phyloP scores from a whole-genome alignment of 176 grass and related monocot genomes.

The Tuctoria greenei region DNA sequence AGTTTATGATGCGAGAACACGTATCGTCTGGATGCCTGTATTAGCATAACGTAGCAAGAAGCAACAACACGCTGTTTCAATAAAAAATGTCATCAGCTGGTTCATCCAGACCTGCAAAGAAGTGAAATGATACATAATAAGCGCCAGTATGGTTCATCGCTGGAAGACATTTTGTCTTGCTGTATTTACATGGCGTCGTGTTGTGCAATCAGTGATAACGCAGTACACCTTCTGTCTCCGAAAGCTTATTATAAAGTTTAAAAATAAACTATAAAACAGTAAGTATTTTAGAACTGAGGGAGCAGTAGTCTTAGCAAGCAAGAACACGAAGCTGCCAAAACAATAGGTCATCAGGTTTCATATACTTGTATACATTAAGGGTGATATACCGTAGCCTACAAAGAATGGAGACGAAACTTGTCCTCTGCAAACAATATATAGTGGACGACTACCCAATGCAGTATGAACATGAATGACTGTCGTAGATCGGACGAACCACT shows the following conservation, averaged over 20 bases:
- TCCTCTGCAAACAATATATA: not conserved
- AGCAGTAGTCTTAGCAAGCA: not conserved
- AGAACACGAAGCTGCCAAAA: not conserved
- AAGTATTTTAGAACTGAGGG: no score
- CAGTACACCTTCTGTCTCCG: no score
- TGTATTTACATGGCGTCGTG: not conserved
- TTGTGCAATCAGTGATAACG: not conserved
- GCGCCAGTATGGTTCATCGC: not conserved
- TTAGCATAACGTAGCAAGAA: not conserved
- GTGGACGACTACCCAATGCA: no score
- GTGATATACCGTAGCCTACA: no score
- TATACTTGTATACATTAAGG: not conserved
- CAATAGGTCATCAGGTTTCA: not conserved
- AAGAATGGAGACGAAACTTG: not conserved
- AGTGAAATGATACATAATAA: not conserved
- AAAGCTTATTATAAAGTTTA: no score
- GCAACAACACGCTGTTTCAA: constrained; percentile 10
- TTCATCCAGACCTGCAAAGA: not conserved
- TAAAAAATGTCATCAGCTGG: constrained; percentile 15
- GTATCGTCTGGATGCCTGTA: not conserved
- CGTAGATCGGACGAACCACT: not conserved
- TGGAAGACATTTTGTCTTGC: not conserved
- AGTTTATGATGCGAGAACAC: not conserved
- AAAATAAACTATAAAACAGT: no score
- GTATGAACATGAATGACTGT: not conserved